phyloP scores from a whole-genome alignment of 495 filamentous ascomycete genomes.

The Elasticomyces elasticus region DNA sequence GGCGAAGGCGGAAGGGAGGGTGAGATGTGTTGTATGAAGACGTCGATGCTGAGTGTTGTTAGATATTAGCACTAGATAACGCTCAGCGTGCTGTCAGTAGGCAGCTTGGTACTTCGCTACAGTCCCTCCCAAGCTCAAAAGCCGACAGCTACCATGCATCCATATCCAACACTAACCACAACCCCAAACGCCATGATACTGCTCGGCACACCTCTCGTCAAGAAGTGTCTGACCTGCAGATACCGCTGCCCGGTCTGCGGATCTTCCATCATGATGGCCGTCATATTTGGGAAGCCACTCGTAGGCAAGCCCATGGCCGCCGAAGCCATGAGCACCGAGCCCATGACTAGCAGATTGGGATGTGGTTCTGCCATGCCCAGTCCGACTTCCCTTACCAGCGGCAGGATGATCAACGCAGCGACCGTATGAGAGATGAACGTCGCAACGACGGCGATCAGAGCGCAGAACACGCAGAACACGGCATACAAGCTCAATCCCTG shows the following conservation, averaged over 20 bases:
- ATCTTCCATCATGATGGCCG: conserved; percentile 99
- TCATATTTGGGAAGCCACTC: conserved; percentile 98
- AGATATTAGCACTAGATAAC: no score
- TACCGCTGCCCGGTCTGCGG: conserved; percentile 83
- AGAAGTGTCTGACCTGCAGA: conserved; percentile 84
- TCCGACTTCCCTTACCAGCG: conserved; percentile 78
- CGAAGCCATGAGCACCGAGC: conserved; percentile 56
- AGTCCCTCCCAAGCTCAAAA: no score
- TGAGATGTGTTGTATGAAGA: no score
- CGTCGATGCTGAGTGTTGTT: no score
- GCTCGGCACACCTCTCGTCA: conserved; percentile 76
- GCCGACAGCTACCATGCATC: conserved; percentile 68
- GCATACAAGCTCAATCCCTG: conserved; percentile 75
- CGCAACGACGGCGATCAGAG: conserved; percentile 81
- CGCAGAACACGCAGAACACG: conserved; percentile 75
- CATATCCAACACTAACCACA: conserved; percentile 80
- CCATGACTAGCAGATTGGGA: conserved; percentile 92
- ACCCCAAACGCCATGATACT: conserved; percentile 72
- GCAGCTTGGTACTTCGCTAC: no score
- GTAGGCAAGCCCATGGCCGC: conserved; percentile 87
- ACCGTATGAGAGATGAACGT: conserved; percentile 99
- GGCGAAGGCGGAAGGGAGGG: no score
- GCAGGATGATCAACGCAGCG: conserved; percentile 87
- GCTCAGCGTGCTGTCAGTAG: no score
- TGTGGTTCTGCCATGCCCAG: conserved; percentile 76